These are phyloP conservation scores for Coniella vitis DNA, from an alignment of 2,329 filamentous ascomycete species.

Conservation along the genomic window DNA sequence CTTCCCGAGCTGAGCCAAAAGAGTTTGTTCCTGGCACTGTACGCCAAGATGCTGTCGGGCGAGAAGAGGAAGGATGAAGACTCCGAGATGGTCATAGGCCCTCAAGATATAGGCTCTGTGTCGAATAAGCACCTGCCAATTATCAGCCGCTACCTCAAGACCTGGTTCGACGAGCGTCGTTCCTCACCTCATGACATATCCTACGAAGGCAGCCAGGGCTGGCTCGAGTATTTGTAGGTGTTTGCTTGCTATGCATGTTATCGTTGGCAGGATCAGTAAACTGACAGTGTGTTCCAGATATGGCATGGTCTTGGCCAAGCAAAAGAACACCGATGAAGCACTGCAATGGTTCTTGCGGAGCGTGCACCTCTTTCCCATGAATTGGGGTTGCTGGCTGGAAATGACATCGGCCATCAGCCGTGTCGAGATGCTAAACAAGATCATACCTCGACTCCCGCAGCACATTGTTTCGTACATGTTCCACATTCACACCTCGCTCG, in stretches of 20 bases:
- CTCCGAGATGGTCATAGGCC: constrained; percentile 93
- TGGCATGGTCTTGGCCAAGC: constrained; percentile 81
- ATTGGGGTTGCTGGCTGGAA: constrained; percentile 97
- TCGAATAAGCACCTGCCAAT: constrained; percentile 77
- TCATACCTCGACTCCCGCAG: constrained; percentile 68
- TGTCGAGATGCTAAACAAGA: constrained; percentile 71
- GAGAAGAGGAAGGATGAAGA: constrained; percentile 97
- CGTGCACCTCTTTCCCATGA: constrained; percentile 85
- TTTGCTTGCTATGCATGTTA: not conserved
- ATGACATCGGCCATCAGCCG: constrained; percentile 73
- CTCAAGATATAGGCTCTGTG: constrained; percentile 78
- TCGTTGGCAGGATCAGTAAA: not conserved
- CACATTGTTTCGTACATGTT: constrained; percentile 95
- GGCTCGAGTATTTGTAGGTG: constrained; percentile 71
- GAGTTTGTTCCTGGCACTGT: constrained; percentile 84
- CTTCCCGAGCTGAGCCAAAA: constrained; percentile 72
- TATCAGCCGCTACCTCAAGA: constrained; percentile 68
- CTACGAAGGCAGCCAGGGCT: constrained; percentile 65
- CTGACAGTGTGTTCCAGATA: constrained; percentile 45
- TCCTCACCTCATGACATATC: constrained; percentile 49
- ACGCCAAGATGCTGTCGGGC: constrained; percentile 86
- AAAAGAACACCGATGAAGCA: constrained; percentile 81
- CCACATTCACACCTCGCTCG: constrained; percentile 81
- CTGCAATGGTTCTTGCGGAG: constrained; percentile 83
- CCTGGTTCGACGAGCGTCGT: constrained; percentile 67